These are phyloP conservation scores for Leccinum fibrillosum DNA, from an alignment of 768 basidiomycete species.

Conservation along the genomic window DNA sequence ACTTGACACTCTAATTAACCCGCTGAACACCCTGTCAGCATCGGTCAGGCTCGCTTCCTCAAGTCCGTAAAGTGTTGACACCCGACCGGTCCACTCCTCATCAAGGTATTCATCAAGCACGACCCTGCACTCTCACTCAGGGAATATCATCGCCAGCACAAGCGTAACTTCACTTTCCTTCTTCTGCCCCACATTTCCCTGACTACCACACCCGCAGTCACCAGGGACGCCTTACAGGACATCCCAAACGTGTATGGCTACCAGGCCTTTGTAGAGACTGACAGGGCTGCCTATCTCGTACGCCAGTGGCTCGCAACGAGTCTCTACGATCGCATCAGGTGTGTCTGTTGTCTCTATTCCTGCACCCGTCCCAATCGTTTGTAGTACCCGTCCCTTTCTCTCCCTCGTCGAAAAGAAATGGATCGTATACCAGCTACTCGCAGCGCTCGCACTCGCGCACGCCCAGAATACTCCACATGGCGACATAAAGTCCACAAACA, in stretches of 20 bases:
- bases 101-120: conserved; percentile 96
- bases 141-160: conserved; percentile 72
- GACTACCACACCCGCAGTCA: conserved; percentile 47
- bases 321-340: conserved; percentile 97
- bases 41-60: conserved; percentile 36
- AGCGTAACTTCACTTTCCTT: conserved; percentile 49
- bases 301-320: conserved; percentile 94
- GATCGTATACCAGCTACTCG: conserved; percentile 92
- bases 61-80: conserved; percentile 90
- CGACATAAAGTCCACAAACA: conserved; percentile 96
- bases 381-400: conserved; percentile 92
- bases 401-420: conserved; percentile 93
- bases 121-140: conserved; percentile 80
- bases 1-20: too few species aligned
- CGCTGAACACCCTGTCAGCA: conserved; percentile 10
- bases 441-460: conserved; percentile 78
- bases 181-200: fast-evolving
- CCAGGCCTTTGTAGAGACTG: conserved; percentile 89
- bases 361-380: background rate
- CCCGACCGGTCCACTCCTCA: conserved; percentile 75
- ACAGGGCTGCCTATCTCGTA: conserved; percentile 92
- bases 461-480: conserved; percentile 91
- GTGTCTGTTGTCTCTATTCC: conserved; percentile 16
- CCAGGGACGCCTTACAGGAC: conserved; percentile 79
- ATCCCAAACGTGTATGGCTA: conserved; percentile 88